Conservation (phyloP, 768 basidiomycete genomes). For the Phlebiopsis gigantea region DNA sequence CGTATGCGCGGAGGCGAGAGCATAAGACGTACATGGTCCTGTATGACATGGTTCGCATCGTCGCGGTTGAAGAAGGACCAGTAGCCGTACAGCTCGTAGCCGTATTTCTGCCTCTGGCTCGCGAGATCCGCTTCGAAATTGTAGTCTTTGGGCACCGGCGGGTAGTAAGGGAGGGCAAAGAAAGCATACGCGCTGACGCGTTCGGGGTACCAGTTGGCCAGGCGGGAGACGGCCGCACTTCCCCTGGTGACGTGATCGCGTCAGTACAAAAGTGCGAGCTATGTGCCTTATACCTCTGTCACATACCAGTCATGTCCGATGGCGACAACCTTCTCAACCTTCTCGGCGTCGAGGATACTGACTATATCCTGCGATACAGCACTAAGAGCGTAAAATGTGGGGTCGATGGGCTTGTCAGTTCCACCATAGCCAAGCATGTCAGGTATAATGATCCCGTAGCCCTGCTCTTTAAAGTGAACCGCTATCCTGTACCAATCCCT, state of each 20-base stretch:
- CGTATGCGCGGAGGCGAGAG: neutral
- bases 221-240: slow-evolving; percentile 25
- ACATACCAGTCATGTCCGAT: slow-evolving; percentile 34
- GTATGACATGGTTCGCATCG: slow-evolving; percentile 27
- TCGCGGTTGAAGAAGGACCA: slow-evolving; percentile 30
- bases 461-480: slow-evolving; percentile 31
- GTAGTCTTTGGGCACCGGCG: slow-evolving; percentile 14
- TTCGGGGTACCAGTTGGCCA: slow-evolving; percentile 33
- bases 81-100: slow-evolving; percentile 37
- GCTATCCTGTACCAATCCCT: slow-evolving; percentile 38
- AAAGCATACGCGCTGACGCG: slow-evolving; percentile 37
- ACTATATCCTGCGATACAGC: slow-evolving; percentile 26
- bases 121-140: slow-evolving; percentile 5
- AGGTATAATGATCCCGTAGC: slow-evolving; percentile 36
- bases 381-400: slow-evolving; percentile 20
- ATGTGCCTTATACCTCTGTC: too few relatives aligned
- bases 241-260: slow-evolving; percentile 28
- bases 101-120: slow-evolving; percentile 21
- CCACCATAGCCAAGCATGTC: slow-evolving; percentile 43
- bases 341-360: slow-evolving; percentile 27
- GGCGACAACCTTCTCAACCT: slow-evolving; percentile 23
- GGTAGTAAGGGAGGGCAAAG: slow-evolving; percentile 29
- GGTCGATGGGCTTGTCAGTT: slow-evolving; percentile 35
- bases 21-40: slow-evolving; percentile 27
- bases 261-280: too few relatives aligned